Percentiles rank a stretch among this genome's conserved stretches.
Conservation (phyloP, 257 asterid species). For the Solanum pennellii region DNA sequence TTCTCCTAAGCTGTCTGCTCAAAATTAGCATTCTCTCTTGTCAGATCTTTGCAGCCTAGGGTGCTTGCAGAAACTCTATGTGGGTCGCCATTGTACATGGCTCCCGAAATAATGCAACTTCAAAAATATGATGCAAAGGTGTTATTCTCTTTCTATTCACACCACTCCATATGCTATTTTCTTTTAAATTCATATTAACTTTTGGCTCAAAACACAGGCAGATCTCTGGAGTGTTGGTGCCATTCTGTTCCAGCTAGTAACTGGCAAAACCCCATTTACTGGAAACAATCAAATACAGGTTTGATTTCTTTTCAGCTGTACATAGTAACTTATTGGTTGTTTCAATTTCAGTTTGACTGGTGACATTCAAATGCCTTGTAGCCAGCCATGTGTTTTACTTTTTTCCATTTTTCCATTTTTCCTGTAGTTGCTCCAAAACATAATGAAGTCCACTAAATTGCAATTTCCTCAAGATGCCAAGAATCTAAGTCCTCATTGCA, state of each 20-base stretch:
- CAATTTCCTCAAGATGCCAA: constrained; percentile 61
- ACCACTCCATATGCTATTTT: not conserved
- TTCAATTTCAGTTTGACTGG: not conserved
- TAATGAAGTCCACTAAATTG: constrained; percentile 58
- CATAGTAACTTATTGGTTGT: not conserved
- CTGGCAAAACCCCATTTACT: constrained; percentile 78
- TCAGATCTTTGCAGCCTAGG: constrained; percentile 65
- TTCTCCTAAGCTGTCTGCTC: not conserved
- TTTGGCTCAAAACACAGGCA: constrained; percentile 50
- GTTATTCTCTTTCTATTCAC: constrained; percentile 8
- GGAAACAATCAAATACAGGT: constrained; percentile 73
- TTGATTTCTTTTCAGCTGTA: not conserved
- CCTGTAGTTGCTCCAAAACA: constrained; percentile 80
- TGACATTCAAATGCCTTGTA: not conserved
- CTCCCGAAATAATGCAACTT: constrained; percentile 89
- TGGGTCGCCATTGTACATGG: constrained; percentile 96
- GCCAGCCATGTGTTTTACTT: not conserved
- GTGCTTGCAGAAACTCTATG: constrained; percentile 84
- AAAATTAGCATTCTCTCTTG: constrained; percentile 2
- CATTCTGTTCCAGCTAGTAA: constrained; percentile 77
- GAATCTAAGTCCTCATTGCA: constrained; percentile 53
- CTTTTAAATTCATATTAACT: constrained; percentile 10
- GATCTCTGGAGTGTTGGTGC: constrained; percentile 98
- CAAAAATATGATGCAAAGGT: constrained; percentile 93
- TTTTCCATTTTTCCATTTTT: not conserved